Evolutionary conservation across 1,139 yeast species (phyloP).

Genomic region (Candida tunisiensis): DNA sequence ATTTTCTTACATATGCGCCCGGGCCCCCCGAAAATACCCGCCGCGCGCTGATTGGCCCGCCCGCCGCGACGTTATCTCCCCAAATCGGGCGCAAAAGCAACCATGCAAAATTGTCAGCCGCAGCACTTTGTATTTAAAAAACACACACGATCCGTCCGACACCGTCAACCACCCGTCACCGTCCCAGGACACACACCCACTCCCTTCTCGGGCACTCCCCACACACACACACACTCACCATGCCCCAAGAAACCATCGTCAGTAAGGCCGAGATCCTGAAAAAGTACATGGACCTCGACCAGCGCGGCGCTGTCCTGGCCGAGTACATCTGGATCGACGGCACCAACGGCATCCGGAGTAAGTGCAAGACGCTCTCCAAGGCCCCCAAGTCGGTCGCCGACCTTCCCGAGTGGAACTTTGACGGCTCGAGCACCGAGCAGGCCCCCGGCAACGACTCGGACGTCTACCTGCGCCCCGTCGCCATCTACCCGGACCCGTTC

Average conservation of each 20-base stretch:
- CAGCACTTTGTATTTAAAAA: not conserved
- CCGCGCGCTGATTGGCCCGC: too few species aligned
- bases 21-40: too few species aligned
- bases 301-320: conserved; percentile 76
- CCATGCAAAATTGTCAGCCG: too few species aligned
- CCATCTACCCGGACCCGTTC: conserved; percentile 91
- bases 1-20: too few species aligned
- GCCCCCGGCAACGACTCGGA: conserved; percentile 98
- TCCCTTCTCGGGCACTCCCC: too few species aligned
- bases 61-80: too few species aligned
- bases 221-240: too few species aligned
- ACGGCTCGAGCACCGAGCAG: conserved; percentile 96
- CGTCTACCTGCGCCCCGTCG: conserved; percentile 83
- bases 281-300: conserved; percentile 73
- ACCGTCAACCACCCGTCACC: too few species aligned
- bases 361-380: conserved; percentile 71
- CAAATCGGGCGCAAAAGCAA: too few species aligned
- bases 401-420: conserved; percentile 98
- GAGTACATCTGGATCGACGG: conserved; percentile 98
- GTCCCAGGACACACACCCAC: too few species aligned
- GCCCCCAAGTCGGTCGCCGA: conserved; percentile 62
- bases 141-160: too few species aligned
- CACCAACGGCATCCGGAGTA: conserved; percentile 81
- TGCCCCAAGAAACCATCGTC: too few species aligned
- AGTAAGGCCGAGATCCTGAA: conserved; percentile 30